These are phyloP conservation scores for Jaltomata sinuosa DNA, from an alignment of 257 asterid genomes.

Conservation along the genomic window DNA sequence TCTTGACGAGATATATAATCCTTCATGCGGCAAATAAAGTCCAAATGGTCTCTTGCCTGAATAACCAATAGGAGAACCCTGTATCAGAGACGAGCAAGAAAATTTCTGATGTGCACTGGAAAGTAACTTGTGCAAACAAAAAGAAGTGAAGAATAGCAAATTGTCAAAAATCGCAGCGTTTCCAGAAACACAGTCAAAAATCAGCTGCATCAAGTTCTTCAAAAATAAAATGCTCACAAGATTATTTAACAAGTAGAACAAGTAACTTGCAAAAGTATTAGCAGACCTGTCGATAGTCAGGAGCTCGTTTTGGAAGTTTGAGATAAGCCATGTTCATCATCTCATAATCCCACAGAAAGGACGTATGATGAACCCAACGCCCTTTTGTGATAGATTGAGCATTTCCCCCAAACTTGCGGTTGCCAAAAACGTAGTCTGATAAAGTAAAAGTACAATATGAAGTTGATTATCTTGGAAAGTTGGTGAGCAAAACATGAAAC, in stretches of 20 bases:
- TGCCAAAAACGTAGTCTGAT: conserved; percentile 76
- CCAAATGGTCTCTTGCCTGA: conserved; percentile 68
- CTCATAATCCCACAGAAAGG: conserved; percentile 87
- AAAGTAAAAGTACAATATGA: not conserved
- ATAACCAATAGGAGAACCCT: not conserved
- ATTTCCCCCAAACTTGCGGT: conserved; percentile 85
- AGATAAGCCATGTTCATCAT: conserved; percentile 67
- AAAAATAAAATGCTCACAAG: not conserved
- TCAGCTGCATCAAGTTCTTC: not conserved
- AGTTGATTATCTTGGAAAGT: not conserved
- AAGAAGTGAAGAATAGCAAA: not conserved
- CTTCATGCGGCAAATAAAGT: conserved; percentile 80
- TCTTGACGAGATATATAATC: conserved; percentile 43
- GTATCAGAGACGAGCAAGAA: not conserved
- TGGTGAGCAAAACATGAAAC: not conserved
- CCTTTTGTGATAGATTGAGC: conserved; percentile 81
- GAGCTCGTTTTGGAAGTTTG: conserved; percentile 67
- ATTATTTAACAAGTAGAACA: not conserved
- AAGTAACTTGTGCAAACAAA: not conserved
- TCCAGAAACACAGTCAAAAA: not conserved
- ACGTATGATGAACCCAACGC: conserved; percentile 92
- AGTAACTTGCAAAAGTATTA: not conserved
- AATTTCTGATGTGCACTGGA: not conserved
- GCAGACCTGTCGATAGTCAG: conserved; percentile 76
- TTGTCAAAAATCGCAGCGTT: not conserved